phyloP scores from a whole-genome alignment of 768 basidiomycete genomes.

The Tulasnella sp. region DNA sequence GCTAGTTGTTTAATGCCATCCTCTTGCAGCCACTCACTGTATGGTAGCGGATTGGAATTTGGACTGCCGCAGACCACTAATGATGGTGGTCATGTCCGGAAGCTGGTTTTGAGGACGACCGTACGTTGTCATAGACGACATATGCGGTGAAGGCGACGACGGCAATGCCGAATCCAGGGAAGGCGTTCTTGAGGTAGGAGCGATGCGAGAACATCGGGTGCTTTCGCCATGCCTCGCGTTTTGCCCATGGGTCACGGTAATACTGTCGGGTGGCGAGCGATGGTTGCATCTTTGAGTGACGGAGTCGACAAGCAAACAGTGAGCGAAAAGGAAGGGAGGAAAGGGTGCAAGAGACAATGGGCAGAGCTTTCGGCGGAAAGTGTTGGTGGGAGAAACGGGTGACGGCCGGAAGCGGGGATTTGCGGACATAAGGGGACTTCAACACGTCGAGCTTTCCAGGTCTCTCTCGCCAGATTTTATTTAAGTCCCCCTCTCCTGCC shows the following conservation, averaged over 20 bases:
- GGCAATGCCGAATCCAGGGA: constrained; percentile 94
- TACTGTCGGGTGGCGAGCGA: constrained; percentile 42
- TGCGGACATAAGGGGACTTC: constrained; percentile 1
- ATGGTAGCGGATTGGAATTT: constrained; percentile 9
- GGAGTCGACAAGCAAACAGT: background rate
- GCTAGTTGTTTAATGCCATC: background rate
- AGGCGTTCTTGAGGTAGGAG: constrained; percentile 85
- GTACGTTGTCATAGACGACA: constrained; percentile 78
- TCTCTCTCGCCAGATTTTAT: constrained; percentile 17
- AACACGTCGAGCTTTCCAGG: constrained; percentile 24
- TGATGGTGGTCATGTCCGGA: constrained; percentile 15
- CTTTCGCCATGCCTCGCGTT: constrained; percentile 89
- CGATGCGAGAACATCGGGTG: constrained; percentile 85
- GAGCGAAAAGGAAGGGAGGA: background rate
- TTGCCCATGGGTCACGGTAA: constrained; percentile 94
- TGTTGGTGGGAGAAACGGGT: constrained; percentile 35
- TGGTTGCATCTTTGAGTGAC: constrained; percentile 22
- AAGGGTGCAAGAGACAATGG: constrained; percentile 16
- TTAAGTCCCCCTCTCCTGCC: constrained; percentile 38
- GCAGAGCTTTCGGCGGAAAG: constrained; percentile 14
- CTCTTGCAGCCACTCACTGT: background rate
- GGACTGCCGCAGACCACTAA: background rate
- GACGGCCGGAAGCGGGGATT: background rate
- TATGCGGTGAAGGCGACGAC: constrained; percentile 91
- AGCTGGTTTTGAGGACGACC: constrained; percentile 14